Evolutionary conservation across 163 green algal genomes (phyloP).

Genomic region (Scenedesmus sp.): DNA sequence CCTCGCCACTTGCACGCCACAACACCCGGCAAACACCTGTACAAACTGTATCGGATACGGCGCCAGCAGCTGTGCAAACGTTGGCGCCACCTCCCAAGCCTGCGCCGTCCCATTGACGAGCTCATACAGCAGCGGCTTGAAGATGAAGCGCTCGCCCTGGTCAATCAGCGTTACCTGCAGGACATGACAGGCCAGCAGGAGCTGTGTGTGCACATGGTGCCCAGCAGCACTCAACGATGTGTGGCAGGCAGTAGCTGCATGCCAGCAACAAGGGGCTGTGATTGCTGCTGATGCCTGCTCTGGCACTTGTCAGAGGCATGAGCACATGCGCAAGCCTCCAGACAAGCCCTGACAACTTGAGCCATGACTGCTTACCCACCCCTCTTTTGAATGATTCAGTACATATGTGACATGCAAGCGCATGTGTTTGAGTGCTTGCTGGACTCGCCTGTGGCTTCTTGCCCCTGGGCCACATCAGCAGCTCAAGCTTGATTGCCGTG

Average conservation of each 20-base stretch:
- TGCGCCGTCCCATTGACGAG: slow-evolving; percentile 85
- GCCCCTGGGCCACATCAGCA: slow-evolving; percentile 90
- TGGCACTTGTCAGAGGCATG: background rate
- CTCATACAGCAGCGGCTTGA: slow-evolving; percentile 99
- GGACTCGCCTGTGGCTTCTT: slow-evolving; percentile 81
- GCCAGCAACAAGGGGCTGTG: background rate
- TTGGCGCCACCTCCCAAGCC: slow-evolving; percentile 91
- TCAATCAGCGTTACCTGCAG: slow-evolving; percentile 95
- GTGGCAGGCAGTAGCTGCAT: background rate
- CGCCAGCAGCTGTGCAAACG: slow-evolving; percentile 88
- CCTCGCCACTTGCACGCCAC: too few species aligned
- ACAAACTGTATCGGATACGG: slow-evolving; percentile 89
- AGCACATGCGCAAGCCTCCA: background rate
- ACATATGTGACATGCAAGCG: background rate
- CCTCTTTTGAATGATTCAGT: too few species aligned
- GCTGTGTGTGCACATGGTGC: background rate
- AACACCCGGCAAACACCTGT: too few species aligned
- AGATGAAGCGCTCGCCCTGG: slow-evolving; percentile 93
- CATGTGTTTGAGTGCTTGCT: background rate
- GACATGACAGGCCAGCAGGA: background rate
- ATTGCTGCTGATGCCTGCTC: background rate
- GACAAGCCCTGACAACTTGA: background rate
- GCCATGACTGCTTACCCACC: background rate
- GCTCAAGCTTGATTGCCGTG: slow-evolving; percentile 92
- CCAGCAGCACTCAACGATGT: background rate